phyloP scores from a whole-genome alignment of 1,284 basidiomycete genomes.

The Papiliotrema nemorosa region DNA sequence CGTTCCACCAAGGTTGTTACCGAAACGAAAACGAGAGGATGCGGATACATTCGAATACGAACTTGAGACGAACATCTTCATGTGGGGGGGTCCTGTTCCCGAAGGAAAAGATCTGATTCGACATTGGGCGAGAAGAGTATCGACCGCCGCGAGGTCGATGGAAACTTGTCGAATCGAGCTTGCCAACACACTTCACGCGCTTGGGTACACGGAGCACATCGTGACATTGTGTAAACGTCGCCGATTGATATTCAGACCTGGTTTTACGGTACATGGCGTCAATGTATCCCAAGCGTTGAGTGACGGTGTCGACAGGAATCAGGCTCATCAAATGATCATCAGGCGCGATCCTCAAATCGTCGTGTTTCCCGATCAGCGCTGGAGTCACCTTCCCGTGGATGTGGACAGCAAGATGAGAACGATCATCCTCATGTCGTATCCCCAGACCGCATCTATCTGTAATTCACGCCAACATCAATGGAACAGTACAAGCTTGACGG shows the following conservation, averaged over 20 bases:
- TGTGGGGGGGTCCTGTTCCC: conserved; percentile 5
- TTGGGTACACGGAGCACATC: background rate
- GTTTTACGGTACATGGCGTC: conserved; percentile 4
- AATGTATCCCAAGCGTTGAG: background rate
- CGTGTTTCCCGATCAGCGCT: background rate
- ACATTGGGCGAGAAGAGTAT: conserved; percentile 1
- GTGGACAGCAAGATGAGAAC: background rate
- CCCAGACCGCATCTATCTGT: background rate
- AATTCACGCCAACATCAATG: conserved; percentile 5
- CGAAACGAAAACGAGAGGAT: background rate
- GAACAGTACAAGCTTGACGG: background rate
- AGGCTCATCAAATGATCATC: background rate
- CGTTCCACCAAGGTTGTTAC: background rate
- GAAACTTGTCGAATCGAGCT: background rate
- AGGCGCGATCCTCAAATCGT: background rate
- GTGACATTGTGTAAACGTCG: background rate
- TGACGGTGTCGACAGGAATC: background rate
- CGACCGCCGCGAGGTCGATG: background rate
- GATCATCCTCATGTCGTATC: background rate
- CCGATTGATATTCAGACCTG: conserved; percentile 4
- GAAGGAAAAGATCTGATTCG: background rate
- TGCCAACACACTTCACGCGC: background rate
- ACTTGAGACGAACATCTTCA: conserved; percentile 6
- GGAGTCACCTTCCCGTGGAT: background rate
- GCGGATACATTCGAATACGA: background rate